Evolutionary conservation across 2,329 filamentous ascomycete genomes (phyloP), one percentile per base, ranked within the genome.

Genomic region (Colletotrichum liaoningense): DNA sequence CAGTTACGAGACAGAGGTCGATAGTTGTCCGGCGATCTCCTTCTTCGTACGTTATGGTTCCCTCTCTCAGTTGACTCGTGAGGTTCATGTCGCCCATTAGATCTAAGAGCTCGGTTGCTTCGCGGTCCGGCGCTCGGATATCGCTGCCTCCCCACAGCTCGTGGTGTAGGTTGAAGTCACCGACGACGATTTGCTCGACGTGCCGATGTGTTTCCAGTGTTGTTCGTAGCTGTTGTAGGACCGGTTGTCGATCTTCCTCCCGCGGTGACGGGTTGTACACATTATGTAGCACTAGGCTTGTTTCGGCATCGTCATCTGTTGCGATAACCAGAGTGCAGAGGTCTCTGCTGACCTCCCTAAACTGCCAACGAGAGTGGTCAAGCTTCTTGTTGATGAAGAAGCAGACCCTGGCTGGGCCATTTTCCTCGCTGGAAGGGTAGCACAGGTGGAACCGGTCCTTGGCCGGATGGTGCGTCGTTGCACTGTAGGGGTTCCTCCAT

Each of bases 361-460:
- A 67, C 28, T 30, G n/a, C 56, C 7, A 67, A 6, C 54, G 54
- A 4, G 22, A 67, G 49, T 67, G 9, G 64, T 67, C 38, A 5
- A 67, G 64, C 38, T 46, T 67, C 26, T 58, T 67, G 8, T 60
- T 67, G 1, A 67, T 22, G 22, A 67, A 67, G 26, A 67, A 60
- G 26, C 16, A 67, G 5, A 67, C 64, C 64, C 56, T 67, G 2
- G 38, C 38, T 5, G 28, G 65, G 42, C 42, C 55, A 19, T 26
- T 14, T 63, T 56, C 66, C 33, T 30, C 28, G 7, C 28, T 55
- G 0, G 9, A 46, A 2, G 24, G 52, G 55, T 69, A 69, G 52
- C 9, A 69, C 12, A 69, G 35, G 19, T 69, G 5, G 52, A 69
- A 69, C 3, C 58, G 38, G 24, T 69, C 59, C 52, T 69, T 69